Evolutionary conservation across 345 rosid genomes (phyloP), one percentile per base, ranked within the genome.

Genomic region (Microcos paniculata): DNA sequence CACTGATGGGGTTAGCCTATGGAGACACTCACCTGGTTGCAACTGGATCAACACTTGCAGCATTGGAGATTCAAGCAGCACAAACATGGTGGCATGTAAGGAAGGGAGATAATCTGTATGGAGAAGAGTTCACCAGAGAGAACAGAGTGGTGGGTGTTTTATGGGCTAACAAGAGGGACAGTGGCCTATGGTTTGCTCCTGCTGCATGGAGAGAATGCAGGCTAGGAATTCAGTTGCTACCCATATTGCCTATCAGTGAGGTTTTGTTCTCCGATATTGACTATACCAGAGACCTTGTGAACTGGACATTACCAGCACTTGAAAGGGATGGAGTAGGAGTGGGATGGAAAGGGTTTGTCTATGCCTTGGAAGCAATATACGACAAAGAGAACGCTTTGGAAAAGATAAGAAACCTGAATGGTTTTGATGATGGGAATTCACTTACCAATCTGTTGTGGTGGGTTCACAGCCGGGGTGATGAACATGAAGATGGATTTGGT

Each of bases 331-430:
- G 88, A 18, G 98, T 89, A 21, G 99, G 89, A 52, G 97, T 90
- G 80, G 96, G 97, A 19, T 95, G 98, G 98, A 95, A 93, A 85
- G 98, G 99, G 24, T 91, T 93, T 74, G 90, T 84, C 19, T 91
- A 89, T 77, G 91, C 94, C 6, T 83, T 96, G 87, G 92, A 95
- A 85, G 96, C 85, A 18, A 80, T 84, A 14, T 91, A 89, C 33
- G 92, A 90, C 68, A 87, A 80, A 80, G 92, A 83, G 49, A 81
- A 82, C 51, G 97, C 92, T 2, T 68, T 91, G 84, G 85, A 86
- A 81, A 93, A 90, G 86, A 80, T 90, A 9, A 81, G 66, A 66
- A 81, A 78, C 53, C 83, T 95, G 82, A 87, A 79, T 42, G 90
- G 89, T 2, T 49, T 64, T 73, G 94, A 93, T 70, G 94, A 91